These are phyloP conservation scores for Phaffomyces opuntiae DNA, from an alignment of 805 yeast species.

Conservation along the genomic window DNA sequence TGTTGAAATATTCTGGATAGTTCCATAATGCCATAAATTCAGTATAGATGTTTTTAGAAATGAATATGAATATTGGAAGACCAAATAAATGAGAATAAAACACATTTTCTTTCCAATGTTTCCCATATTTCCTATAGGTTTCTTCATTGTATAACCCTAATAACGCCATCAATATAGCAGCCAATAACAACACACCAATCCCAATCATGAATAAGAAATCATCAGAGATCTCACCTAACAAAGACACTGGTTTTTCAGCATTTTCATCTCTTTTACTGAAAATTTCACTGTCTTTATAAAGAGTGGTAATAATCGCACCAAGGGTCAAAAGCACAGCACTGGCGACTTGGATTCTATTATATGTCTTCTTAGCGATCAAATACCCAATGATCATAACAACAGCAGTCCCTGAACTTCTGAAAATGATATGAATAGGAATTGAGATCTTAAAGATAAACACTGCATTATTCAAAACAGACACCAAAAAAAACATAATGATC, in stretches of 20 bases:
- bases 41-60: constrained; percentile 24
- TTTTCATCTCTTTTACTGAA: constrained; percentile 13
- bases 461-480: constrained; percentile 47
- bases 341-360: constrained; percentile 36
- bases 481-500: constrained; percentile 41
- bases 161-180: constrained; percentile 48
- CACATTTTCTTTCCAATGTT: constrained; percentile 57
- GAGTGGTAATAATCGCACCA: constrained; percentile 44
- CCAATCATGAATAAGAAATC: constrained; percentile 21
- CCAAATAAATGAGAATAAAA: constrained; percentile 55
- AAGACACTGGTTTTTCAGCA: not conserved
- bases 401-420: constrained; percentile 57
- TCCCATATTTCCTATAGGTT: constrained; percentile 43
- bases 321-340: constrained; percentile 44
- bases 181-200: constrained; percentile 32
- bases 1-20: constrained; percentile 14
- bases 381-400: constrained; percentile 52
- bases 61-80: constrained; percentile 43
- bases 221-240: constrained; percentile 5
- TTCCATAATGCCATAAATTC: constrained; percentile 26
- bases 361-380: constrained; percentile 36
- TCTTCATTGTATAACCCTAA: constrained; percentile 52
- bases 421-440: constrained; percentile 58
- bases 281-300: constrained; percentile 25
- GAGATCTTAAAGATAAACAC: constrained; percentile 51